Percentiles rank a stretch among this genome's conserved stretches.
These are phyloP conservation scores for Termitomyces sp. DNA, from an alignment of 768 basidiomycete species.

Conservation along the genomic window DNA sequence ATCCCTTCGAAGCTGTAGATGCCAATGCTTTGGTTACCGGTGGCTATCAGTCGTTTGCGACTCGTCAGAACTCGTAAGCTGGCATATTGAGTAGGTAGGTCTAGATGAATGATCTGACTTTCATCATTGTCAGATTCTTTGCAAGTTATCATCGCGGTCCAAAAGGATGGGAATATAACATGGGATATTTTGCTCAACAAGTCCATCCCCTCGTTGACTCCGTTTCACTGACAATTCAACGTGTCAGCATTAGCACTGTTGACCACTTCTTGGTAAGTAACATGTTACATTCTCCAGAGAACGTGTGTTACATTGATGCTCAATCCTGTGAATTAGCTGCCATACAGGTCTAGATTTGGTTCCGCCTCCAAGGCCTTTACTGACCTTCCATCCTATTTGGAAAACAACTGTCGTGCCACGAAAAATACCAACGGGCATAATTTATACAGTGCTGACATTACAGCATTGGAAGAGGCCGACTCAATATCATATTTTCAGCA, in stretches of 20 bases:
- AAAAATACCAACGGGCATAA: constrained; percentile 42
- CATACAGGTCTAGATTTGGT: constrained; percentile 53
- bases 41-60: constrained; percentile 46
- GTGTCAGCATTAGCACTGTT: constrained; percentile 27
- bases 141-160: constrained; percentile 35
- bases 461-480: constrained; percentile 10
- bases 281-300: constrained; percentile 5
- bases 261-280: constrained; percentile 38
- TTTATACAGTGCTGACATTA: constrained; percentile 20
- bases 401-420: constrained; percentile 47
- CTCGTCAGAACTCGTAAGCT: constrained; percentile 42
- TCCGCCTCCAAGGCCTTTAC: constrained; percentile 42
- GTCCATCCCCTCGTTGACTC: constrained; percentile 45
- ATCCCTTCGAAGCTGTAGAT: constrained; percentile 47
- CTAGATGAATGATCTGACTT: not conserved
- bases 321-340: constrained; percentile 31
- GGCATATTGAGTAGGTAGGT: not conserved
- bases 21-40: constrained; percentile 45
- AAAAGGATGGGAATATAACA: constrained; percentile 33
- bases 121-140: constrained; percentile 31
- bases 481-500: constrained; percentile 34
- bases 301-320: not conserved
- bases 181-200: constrained; percentile 53
- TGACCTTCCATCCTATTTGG: constrained; percentile 39
- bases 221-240: constrained; percentile 44